A percentile compares a stretch with the other conserved stretches of the same genome.
These are phyloP conservation scores for Asparagopsis taxiformis DNA, from an alignment of 31 red algal genomes.

Conservation along the genomic window DNA sequence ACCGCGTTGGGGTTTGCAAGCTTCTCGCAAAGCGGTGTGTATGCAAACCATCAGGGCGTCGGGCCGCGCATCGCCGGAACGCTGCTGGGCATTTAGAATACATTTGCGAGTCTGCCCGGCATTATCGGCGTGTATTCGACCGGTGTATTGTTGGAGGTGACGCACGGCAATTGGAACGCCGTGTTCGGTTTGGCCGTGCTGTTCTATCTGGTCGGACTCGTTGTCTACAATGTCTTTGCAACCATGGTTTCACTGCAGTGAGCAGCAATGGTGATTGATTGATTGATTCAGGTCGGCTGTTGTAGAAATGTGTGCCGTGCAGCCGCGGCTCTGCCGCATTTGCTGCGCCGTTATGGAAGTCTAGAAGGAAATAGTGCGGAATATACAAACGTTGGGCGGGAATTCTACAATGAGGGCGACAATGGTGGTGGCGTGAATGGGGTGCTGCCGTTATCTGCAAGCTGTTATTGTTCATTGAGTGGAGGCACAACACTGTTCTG, in stretches of 20 bases:
- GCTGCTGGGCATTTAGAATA: constrained; percentile 84
- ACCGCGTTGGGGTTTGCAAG: constrained; percentile 65
- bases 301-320: no score
- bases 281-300: no score
- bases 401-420: no score
- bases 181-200: constrained; percentile 84
- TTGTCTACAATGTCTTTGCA: constrained; percentile 69
- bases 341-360: no score
- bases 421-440: no score
- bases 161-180: constrained; percentile 54
- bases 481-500: no score
- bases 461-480: no score
- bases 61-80: constrained; percentile 77
- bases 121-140: constrained; percentile 88
- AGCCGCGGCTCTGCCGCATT: no score
- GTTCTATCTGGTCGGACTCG: constrained; percentile 76
- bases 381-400: no score
- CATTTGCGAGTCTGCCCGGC: constrained; percentile 88
- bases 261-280: constrained; percentile 67
- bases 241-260: no score
- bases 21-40: constrained; percentile 85
- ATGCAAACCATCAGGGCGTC: constrained; percentile 86
- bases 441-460: no score
- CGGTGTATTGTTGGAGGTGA: constrained; percentile 74
- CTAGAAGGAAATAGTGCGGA: no score